Percentiles rank a stretch among this genome's conserved stretches.
phyloP scores from a whole-genome alignment of 257 asterid species.

The Verbascum thapsus region DNA sequence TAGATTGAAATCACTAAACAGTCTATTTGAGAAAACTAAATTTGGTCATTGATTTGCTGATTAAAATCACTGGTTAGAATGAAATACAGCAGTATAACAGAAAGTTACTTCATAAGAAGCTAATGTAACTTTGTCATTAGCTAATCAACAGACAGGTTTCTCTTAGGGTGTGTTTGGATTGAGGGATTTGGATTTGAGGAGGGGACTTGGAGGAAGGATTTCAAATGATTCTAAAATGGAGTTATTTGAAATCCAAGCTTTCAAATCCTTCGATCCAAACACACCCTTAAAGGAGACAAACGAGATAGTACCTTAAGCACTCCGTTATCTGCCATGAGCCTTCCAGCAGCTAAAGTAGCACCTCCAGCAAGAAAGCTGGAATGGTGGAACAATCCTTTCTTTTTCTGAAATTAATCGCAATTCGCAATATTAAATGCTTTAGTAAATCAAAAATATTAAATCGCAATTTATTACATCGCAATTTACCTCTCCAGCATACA shows the following conservation, averaged over 20 bases:
- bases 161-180: too few species aligned
- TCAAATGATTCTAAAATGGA: too few species aligned
- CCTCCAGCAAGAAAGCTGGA: constrained; percentile 99
- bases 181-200: too few species aligned
- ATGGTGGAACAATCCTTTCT: constrained; percentile 90
- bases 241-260: too few species aligned
- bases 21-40: not conserved
- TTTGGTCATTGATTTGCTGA: too few species aligned
- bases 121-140: too few species aligned
- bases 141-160: constrained; percentile 6
- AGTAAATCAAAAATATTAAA: constrained; percentile 2
- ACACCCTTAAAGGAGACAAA: not conserved
- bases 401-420: constrained; percentile 62
- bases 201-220: too few species aligned
- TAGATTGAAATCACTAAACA: constrained; percentile 22
- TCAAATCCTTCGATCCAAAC: too few species aligned
- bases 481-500: constrained; percentile 82
- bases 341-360: constrained; percentile 92
- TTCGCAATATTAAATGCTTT: constrained; percentile 10
- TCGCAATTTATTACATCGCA: too few species aligned
- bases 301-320: constrained; percentile 63
- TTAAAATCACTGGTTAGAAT: too few species aligned
- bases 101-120: too few species aligned
- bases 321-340: constrained; percentile 74
- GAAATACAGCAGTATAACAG: too few species aligned